Percentiles rank a stretch among this genome's conserved stretches.
These are phyloP conservation scores for Skeletonema tropicum DNA, from an alignment of 108 stramenopile genomes.

Conservation along the genomic window DNA sequence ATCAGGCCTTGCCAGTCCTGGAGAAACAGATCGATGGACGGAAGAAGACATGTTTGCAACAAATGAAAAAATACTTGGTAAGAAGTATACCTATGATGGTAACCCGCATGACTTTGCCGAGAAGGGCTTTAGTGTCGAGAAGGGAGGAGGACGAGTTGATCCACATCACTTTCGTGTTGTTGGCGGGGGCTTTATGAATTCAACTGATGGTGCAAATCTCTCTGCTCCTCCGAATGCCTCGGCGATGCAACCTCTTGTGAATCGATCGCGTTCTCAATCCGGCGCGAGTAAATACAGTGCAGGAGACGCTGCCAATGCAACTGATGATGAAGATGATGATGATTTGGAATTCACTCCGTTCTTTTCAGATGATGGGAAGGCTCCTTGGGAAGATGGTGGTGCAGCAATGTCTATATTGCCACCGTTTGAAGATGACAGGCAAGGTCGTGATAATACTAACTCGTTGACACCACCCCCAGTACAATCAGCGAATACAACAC, in stretches of 20 bases:
- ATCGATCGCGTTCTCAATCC: slow-evolving; percentile 7
- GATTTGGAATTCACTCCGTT: slow-evolving; percentile 68
- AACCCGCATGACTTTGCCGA: slow-evolving; percentile 88
- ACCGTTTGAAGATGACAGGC: neutral
- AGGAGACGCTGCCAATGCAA: neutral
- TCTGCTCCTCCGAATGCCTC: slow-evolving; percentile 41
- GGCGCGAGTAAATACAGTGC: slow-evolving; percentile 2
- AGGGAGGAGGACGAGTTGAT: slow-evolving; percentile 53
- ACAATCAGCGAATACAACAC: slow-evolving; percentile 16
- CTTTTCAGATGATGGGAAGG: slow-evolving; percentile 74
- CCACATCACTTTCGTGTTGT: slow-evolving; percentile 88
- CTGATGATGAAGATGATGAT: slow-evolving; percentile 15
- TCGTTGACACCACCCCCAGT: neutral
- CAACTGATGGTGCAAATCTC: slow-evolving; percentile 12
- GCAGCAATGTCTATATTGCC: slow-evolving; percentile 25
- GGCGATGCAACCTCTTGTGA: slow-evolving; percentile 46
- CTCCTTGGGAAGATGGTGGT: slow-evolving; percentile 82
- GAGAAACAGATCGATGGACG: slow-evolving; percentile 73
- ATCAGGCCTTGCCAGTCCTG: slow-evolving; percentile 61
- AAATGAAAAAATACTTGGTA: slow-evolving; percentile 72
- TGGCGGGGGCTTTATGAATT: slow-evolving; percentile 84
- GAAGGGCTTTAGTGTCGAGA: slow-evolving; percentile 59
- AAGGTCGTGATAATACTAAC: slow-evolving; percentile 1
- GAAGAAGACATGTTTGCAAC: slow-evolving; percentile 88
- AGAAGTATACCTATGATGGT: slow-evolving; percentile 80